phyloP scores from a whole-genome alignment of 2,329 filamentous ascomycete genomes.

The Metarhizium anisopliae region DNA sequence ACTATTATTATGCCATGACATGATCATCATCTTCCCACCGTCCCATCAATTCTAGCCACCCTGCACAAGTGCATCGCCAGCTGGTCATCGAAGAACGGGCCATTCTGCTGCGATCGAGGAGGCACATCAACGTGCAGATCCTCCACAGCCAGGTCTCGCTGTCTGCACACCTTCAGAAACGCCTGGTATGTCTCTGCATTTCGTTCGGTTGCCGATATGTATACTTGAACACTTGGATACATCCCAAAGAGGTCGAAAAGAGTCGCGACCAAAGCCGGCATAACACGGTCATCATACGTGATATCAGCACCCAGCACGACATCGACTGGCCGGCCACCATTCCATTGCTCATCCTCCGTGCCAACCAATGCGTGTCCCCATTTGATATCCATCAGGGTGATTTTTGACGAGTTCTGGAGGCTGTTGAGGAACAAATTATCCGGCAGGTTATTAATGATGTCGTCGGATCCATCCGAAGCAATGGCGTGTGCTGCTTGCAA shows the following conservation, averaged over 20 bases:
- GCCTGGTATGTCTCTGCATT: slow-evolving; percentile 59
- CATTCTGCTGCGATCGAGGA: slow-evolving; percentile 35
- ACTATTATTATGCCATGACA: too few relatives aligned
- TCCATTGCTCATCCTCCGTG: slow-evolving; percentile 46
- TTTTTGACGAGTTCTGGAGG: slow-evolving; percentile 37
- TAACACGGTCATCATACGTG: slow-evolving; percentile 61
- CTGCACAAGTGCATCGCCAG: slow-evolving; percentile 47
- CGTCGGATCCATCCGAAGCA: slow-evolving; percentile 66
- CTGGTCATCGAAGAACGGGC: slow-evolving; percentile 56
- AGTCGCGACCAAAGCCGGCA: slow-evolving; percentile 56
- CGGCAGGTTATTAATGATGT: slow-evolving; percentile 58
- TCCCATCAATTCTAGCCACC: slow-evolving; percentile 13
- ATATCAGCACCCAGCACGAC: slow-evolving; percentile 68
- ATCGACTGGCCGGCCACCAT: slow-evolving; percentile 41
- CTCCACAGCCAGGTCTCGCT: slow-evolving; percentile 32
- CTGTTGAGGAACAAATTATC: slow-evolving; percentile 62
- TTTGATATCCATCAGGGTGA: slow-evolving; percentile 46
- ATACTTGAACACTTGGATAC: slow-evolving; percentile 45
- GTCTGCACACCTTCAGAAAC: slow-evolving; percentile 52
- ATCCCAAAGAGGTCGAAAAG: slow-evolving; percentile 51
- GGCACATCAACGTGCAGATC: slow-evolving; percentile 34
- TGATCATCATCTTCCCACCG: background rate
- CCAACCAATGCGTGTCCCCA: slow-evolving; percentile 56
- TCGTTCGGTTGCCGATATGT: slow-evolving; percentile 63
- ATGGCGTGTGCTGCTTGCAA: slow-evolving; percentile 51